A percentile compares a stretch with the other conserved stretches of the same genome.
Conservation (phyloP, 2,329 filamentous ascomycete species). For the Gremmenia infestans region DNA sequence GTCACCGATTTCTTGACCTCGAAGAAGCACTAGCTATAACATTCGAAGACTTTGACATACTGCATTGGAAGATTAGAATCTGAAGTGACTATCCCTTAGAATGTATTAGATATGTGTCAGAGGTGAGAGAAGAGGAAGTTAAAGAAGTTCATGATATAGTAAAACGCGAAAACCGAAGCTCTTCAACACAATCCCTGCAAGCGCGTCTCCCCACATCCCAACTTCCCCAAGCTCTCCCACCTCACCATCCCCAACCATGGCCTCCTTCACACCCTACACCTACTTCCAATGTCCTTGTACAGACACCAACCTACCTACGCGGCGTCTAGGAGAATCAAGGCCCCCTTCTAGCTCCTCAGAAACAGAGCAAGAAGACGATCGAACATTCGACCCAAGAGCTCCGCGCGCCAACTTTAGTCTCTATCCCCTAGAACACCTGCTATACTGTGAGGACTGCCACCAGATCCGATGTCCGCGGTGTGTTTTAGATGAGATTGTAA, state of each 20-base stretch:
- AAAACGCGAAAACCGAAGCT: neutral
- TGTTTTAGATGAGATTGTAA: constrained; percentile 87
- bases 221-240: neutral
- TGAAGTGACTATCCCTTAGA: constrained; percentile 1
- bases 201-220: constrained; percentile 9
- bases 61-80: too few species aligned
- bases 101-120: neutral
- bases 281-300: constrained; percentile 65
- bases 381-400: constrained; percentile 79
- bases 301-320: constrained; percentile 36
- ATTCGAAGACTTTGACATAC: too few species aligned
- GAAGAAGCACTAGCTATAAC: too few species aligned
- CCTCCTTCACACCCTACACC: constrained; percentile 54
- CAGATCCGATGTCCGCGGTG: constrained; percentile 92
- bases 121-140: neutral
- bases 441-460: constrained; percentile 97
- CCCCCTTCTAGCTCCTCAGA: constrained; percentile 19
- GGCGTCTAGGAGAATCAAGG: constrained; percentile 32
- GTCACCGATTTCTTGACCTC: too few species aligned
- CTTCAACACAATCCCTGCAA: neutral
- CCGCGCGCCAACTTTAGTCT: constrained; percentile 85
- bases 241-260: constrained; percentile 35
- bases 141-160: neutral
- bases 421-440: constrained; percentile 85
- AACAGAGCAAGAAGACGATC: constrained; percentile 56